Base-by-base conservation (phyloP, 805 yeast species). In the Brettanomyces nanus region DNA sequence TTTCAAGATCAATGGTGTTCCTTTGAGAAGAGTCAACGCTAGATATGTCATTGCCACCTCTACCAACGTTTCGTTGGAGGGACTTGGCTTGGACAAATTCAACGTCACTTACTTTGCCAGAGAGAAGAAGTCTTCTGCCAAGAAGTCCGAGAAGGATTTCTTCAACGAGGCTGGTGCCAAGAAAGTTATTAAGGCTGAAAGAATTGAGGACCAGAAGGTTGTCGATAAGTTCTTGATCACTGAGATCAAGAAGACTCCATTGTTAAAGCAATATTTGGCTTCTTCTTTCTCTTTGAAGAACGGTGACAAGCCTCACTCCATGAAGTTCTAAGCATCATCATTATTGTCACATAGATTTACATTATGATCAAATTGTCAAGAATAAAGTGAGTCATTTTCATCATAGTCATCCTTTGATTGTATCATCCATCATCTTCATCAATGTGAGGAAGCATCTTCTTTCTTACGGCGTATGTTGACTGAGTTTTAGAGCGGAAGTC, bases 1-100 rank as follows among this genome's bases (percentile, higher is more conserved):
- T 62, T 92, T 90, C 95, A 90, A 92, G 80, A 85, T 90, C 62
- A 90, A 90, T 75, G 98, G 98, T 77, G 98, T 90, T 56, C 97
- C 98, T 68, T 78, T 90, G 69, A 87, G 97, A 83, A 85, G 97
- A 79, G 97, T 90, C 58, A 92, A 90, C 70, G 81, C 97, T 59
- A 85, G 95, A 71, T 92, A 90, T 74, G 98, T 92, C 58, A 90
- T 90, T 73, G 97, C 97, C 62, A 90, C 98, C 64, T 86, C 96
- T 56, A 92, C 98, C 71, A 71, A 76, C 68, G 84, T 92, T 61
- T 69, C 77, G 53, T 81, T 90, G 54, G 74, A 77, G 42, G 69
- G 80, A 52, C 85, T 87, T 54, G 84, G 85, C 62, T 87, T 85
- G 55, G 73, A 86, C 62, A 92, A 90, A 73, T 90, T 84, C 80